Evolutionary conservation across 768 basidiomycete genomes (phyloP), one percentile per base, ranked within the genome.

Genomic region (Gelatoporia subvermispora): DNA sequence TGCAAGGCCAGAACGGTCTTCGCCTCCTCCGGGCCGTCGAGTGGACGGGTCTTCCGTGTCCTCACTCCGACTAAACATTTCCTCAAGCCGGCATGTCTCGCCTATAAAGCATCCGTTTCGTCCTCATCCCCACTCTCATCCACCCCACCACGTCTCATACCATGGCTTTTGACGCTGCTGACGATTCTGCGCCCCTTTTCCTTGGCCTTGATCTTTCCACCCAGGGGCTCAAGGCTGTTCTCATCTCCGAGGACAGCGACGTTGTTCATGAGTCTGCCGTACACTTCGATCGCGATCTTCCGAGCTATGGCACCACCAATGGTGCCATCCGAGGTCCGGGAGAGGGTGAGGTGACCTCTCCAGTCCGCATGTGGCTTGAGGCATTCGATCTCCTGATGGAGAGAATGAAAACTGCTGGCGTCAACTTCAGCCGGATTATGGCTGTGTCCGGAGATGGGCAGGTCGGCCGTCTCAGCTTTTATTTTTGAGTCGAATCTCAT

Each of bases 181-280:
- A 16, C 20, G 16, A 42, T 23, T 24, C 43, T 24, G 37, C 49
- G 20, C 68, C 68, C 13, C 69, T 72, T 35, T 91, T 89, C 62
- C 82, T 93, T 20, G 91, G 91, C 13, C 77, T 93, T 46, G 91
- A 93, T 66, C 77, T 92, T 35, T 91, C 88, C 2, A 93, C 91
- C 0, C 92, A 95, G 61, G 82, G 84, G 54, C 73, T 90, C 47
- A 89, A 94, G 65, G 88, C 84, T 0, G 76, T 89, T 35, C 59
- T 92, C 42, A 76, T 87, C 46, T 65, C 76, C 18, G 71, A 81
- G 35, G 73, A 81, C 48, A 73, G 74, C 16, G 64, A 72, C 17
- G 71, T 88, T 49, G 70, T 88, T 1, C 76, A 84, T 56, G 85
- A 92, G 63, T 73, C 77, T 10, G 73, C 84, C 2, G 84, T 93